A percentile compares a stretch with the other conserved stretches of the same genome.
phyloP scores from a whole-genome alignment of 345 rosid species.

The Barbarea vulgaris region DNA sequence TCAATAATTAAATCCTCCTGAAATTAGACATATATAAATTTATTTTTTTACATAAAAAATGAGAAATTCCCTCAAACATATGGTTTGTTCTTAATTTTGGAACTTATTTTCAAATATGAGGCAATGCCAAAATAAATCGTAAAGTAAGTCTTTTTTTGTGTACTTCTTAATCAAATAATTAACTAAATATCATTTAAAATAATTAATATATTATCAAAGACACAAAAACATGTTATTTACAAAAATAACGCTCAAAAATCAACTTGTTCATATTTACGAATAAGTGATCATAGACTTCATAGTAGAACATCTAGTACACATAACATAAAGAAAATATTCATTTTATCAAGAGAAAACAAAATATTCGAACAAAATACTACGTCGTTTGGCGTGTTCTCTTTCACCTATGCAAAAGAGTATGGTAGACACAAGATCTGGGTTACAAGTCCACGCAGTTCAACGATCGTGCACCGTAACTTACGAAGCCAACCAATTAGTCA shows the following conservation, averaged over 20 bases:
- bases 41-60: no score
- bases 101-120: not conserved
- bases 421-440: constrained; percentile 39
- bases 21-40: not conserved
- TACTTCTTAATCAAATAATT: not conserved
- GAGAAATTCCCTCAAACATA: no score
- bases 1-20: not conserved
- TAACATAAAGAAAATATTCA: not conserved
- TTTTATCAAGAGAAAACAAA: not conserved
- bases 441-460: constrained; percentile 32
- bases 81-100: not conserved
- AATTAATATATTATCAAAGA: not conserved
- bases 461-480: constrained; percentile 18
- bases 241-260: not conserved
- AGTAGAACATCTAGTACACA: not conserved
- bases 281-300: no score
- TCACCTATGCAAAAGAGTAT: constrained; percentile 6
- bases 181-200: not conserved
- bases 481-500: constrained; percentile 20
- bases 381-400: not conserved
- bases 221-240: not conserved
- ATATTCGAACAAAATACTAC: not conserved
- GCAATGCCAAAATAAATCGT: not conserved
- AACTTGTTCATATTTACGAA: not conserved
- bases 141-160: not conserved